These are phyloP conservation scores for Castanea sativa DNA, from an alignment of 306 rosid species.

Conservation along the genomic window DNA sequence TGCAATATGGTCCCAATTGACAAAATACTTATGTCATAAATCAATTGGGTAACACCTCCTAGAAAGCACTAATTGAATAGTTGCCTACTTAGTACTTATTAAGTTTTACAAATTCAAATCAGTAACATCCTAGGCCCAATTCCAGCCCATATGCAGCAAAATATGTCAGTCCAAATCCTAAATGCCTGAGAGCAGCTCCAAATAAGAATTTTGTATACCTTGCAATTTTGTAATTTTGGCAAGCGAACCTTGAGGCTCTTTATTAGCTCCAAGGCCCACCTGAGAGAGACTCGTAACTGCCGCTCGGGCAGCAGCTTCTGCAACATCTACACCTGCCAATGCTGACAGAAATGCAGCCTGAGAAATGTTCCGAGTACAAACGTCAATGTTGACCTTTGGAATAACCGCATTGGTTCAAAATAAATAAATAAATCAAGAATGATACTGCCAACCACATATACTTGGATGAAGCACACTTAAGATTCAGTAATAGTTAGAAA, in stretches of 20 bases:
- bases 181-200: background rate
- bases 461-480: background rate
- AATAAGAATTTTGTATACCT: conserved; percentile 37
- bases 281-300: conserved; percentile 63
- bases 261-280: conserved; percentile 36
- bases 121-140: background rate
- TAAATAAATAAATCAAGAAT: too few species aligned
- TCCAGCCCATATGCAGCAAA: background rate
- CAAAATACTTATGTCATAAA: background rate
- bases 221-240: conserved; percentile 31
- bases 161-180: background rate
- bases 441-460: background rate
- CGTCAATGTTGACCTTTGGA: background rate
- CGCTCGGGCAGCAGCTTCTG: conserved; percentile 81
- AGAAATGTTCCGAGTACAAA: conserved; percentile 22
- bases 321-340: conserved; percentile 67
- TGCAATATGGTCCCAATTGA: background rate
- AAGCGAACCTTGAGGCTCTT: conserved; percentile 32
- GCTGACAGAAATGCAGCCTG: conserved; percentile 93
- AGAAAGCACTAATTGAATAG: conserved; percentile 13
- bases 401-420: background rate
- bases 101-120: too few species aligned
- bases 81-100: background rate
- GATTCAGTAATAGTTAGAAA: background rate
- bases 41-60: background rate